Percentiles rank a stretch among this genome's conserved stretches.
phyloP scores from a whole-genome alignment of 2,329 filamentous ascomycete genomes.

The Fusarium sp. region DNA sequence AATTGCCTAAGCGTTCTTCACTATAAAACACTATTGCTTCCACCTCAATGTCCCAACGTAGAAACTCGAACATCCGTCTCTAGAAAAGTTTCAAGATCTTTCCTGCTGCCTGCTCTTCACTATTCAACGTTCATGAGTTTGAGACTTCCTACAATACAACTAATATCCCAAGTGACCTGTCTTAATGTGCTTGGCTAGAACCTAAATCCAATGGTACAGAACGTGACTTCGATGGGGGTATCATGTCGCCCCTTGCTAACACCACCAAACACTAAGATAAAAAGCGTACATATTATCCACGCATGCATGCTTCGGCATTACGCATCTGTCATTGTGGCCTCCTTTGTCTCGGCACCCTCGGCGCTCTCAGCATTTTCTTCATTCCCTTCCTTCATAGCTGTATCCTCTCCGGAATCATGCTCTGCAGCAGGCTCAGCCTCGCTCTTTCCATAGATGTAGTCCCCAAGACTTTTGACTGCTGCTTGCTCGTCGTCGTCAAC shows the following conservation, averaged over 20 bases:
- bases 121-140: neutral
- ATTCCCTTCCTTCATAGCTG: slow-evolving; percentile 38
- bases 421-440: slow-evolving; percentile 14
- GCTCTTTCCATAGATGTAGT: slow-evolving; percentile 48
- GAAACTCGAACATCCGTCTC: neutral
- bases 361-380: slow-evolving; percentile 4
- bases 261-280: slow-evolving; percentile 16
- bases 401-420: slow-evolving; percentile 33
- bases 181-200: neutral
- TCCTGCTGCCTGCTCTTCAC: neutral
- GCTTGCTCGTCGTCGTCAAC: slow-evolving; percentile 46
- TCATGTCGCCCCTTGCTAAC: slow-evolving; percentile 29
- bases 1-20: neutral
- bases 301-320: slow-evolving; percentile 1
- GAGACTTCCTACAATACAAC: neutral
- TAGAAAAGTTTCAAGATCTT: neutral
- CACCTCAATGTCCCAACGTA: neutral
- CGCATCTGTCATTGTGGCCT: slow-evolving; percentile 40
- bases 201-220: neutral
- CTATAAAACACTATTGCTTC: neutral
- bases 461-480: slow-evolving; percentile 42
- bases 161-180: neutral
- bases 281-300: slow-evolving; percentile 1
- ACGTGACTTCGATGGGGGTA: slow-evolving; percentile 26
- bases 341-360: slow-evolving; percentile 20